Evolutionary conservation across 139 green algal genomes (phyloP), one percentile per base, ranked within the genome.

Genomic region (Pedinophyceae sp.): DNA sequence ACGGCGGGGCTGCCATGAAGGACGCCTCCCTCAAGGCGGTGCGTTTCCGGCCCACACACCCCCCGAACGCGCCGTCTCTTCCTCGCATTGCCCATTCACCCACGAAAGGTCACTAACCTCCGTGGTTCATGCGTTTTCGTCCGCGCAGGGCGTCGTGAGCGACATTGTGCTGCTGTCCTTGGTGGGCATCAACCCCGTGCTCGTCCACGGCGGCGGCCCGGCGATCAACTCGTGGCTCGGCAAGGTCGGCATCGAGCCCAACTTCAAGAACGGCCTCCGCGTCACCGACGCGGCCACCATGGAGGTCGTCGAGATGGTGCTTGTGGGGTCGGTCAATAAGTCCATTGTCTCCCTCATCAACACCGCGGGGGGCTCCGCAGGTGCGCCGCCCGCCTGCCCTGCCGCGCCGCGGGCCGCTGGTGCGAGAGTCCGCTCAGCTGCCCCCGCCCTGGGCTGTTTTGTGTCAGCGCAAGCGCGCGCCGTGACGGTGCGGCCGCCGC

Each of bases 261-360:
- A 88, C 39, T 98, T 98, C 69, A 87, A 93, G 54, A 93, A 96
- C 57, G 91, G 91, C 0, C 78, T 98, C 54, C 78, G 91, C 2
- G 89, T 98, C 2, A 98, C 91, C 17, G 91, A 97, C 56, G 86
- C 74, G 50, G 61, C 74, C 27, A 98, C 91, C 3, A 98, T 98
- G 91, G 91, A 98, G 48, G 80, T 97, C 24, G 89, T 96, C 48
- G 89, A 97, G 72, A 96, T 97, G 90, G 89, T 98, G 52, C 71
- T 98, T 46, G 80, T 82, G 22, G 91, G 88, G 1, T 86, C 88
- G 20, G 91, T 98, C 22, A 98, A 98, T 73, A 98, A 98, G 69
- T 78, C 65, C 4, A 71, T 98, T 24, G 91, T 98, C 22, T 87
- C 76, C 7, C 74, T 98, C 24, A 97, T 98, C 58, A 84, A 96